Evolutionary conservation across 1,284 basidiomycete species (phyloP).

Genomic region (Leccinum discolor): DNA sequence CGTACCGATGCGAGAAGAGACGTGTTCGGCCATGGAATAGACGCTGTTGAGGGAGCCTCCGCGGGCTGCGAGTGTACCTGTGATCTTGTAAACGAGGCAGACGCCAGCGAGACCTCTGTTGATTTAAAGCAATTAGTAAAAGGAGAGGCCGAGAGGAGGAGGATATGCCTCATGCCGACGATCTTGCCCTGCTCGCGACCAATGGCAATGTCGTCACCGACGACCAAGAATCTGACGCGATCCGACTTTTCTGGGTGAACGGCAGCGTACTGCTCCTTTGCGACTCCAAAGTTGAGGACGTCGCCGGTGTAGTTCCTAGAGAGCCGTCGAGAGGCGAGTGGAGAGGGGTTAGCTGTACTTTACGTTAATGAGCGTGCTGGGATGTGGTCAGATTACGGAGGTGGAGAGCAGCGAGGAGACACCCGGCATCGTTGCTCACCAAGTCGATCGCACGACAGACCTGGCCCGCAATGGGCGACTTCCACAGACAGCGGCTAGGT

Average conservation of each 20-base stretch:
- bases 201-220: constrained; percentile 92
- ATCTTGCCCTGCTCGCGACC: constrained; percentile 78
- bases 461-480: constrained; percentile 87
- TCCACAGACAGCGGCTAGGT: constrained; percentile 80
- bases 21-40: constrained; percentile 67
- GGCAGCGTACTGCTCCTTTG: constrained; percentile 83
- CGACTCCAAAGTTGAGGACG: constrained; percentile 91
- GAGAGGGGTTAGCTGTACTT: constrained; percentile 52
- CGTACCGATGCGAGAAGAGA: constrained; percentile 71
- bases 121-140: not conserved
- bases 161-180: constrained; percentile 72
- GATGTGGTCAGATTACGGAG: constrained; percentile 6
- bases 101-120: constrained; percentile 85
- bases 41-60: constrained; percentile 79
- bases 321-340: constrained; percentile 7
- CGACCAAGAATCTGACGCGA: constrained; percentile 79
- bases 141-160: constrained; percentile 7
- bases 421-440: constrained; percentile 79
- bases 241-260: constrained; percentile 67
- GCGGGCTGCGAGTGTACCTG: constrained; percentile 77
- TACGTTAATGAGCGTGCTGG: constrained; percentile 80
- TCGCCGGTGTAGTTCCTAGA: constrained; percentile 86
- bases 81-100: constrained; percentile 91
- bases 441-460: constrained; percentile 81
- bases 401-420: constrained; percentile 21